These are phyloP conservation scores for Suillus plorans DNA, from an alignment of 768 basidiomycete species.

Conservation along the genomic window DNA sequence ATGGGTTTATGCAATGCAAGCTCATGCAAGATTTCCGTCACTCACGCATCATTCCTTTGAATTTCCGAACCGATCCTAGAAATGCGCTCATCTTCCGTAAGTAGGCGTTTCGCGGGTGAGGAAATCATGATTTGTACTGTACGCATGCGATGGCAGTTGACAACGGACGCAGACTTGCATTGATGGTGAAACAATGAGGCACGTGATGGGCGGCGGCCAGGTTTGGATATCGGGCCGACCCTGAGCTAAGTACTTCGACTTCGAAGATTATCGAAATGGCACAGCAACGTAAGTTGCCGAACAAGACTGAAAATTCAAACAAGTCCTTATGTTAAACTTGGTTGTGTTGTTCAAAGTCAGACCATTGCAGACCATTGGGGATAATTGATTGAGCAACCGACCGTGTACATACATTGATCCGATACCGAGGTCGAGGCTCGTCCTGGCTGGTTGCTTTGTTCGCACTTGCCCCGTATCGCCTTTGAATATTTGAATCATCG, in stretches of 20 bases:
- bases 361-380: not conserved
- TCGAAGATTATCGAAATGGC: not conserved
- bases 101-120: constrained; percentile 34
- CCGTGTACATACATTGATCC: not conserved
- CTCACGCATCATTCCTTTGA: constrained; percentile 26
- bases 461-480: not conserved
- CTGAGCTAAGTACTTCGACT: not conserved
- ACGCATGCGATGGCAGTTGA: not conserved
- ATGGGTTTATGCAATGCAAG: constrained; percentile 12
- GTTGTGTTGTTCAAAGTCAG: constrained; percentile 2
- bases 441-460: not conserved
- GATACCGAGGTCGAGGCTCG: not conserved
- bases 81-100: constrained; percentile 32
- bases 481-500: not conserved
- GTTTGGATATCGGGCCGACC: not conserved
- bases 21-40: constrained; percentile 12
- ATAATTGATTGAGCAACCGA: not conserved
- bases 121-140: constrained; percentile 13
- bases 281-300: not conserved
- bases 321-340: not conserved
- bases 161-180: not conserved
- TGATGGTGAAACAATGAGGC: not conserved
- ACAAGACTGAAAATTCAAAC: not conserved
- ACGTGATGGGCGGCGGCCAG: not conserved
- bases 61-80: constrained; percentile 21